Evolutionary conservation across 169 alveolate genomes (phyloP), one percentile per base, ranked within the genome.

Genomic region (Plasmodium ovale): DNA sequence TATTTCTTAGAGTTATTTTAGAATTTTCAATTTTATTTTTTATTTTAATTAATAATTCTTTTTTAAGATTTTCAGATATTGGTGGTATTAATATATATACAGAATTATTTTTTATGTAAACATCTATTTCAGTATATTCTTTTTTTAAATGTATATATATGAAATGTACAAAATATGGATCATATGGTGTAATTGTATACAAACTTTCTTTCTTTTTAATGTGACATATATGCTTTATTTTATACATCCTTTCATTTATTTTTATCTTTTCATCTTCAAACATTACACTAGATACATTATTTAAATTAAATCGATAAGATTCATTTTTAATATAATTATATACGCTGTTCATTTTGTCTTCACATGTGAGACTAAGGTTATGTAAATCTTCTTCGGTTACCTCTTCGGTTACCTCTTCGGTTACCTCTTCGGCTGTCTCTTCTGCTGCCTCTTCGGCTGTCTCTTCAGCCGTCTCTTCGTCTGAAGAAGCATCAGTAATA

Each of bases 261-360:
- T 77, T 77, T 29, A 77, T 56, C 9, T 27, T 77, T 27, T 77
- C 89, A 62, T 62, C 27, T 77, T 77, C 89, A 33, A 77, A 77
- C 79, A 77, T 62, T n/a, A 29, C 65, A 37, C 53, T 77, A 1
- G 89, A 77, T 19, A 77, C 67, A 54, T 54, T 77, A 23, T 27
- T 77, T 44, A 77, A 56, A 39, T 77, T 77, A 64, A 77, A 77
- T 54, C 89, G n/a, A 31, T 77, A 77, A 16, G 89, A 77, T 14
- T 77, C 89, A 56, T 37, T 77, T 67, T 62, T 77, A 10, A 77
- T 44, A 37, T 62, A 60, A 14, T 49, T 51, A 23, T 77, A 77
- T 9, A 77, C 79, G 12, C 33, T 77, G 14, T 62, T 67, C 89
- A 77, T 77, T 62, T 77, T 77, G 9, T 77, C 89, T 2, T 33